Evolutionary conservation across 768 basidiomycete species (phyloP).

Genomic region (button mushroom (Agaricus bisporus)): DNA sequence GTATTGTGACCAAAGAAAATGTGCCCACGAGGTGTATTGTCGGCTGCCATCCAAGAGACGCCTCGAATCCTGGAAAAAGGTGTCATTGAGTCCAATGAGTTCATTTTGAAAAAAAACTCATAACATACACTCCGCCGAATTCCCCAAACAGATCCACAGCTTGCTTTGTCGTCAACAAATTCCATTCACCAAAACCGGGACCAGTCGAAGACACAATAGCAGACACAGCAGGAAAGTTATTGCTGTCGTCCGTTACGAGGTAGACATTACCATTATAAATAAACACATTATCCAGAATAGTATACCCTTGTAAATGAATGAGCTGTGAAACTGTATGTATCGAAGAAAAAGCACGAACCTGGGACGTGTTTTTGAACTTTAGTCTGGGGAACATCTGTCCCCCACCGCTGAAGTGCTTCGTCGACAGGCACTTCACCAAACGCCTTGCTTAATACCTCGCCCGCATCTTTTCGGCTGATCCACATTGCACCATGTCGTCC

Average conservation of each 20-base stretch:
- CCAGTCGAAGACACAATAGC: conserved; percentile 42
- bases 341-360: conserved; percentile 33
- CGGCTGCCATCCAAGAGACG: conserved; percentile 61
- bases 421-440: conserved; percentile 36
- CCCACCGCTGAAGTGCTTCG: conserved; percentile 54
- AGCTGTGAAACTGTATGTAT: conserved; percentile 11
- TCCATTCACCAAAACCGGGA: conserved; percentile 46
- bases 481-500: conserved; percentile 41
- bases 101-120: not conserved
- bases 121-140: conserved; percentile 46
- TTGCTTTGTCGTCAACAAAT: conserved; percentile 44
- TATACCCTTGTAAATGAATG: conserved; percentile 52
- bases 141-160: conserved; percentile 43
- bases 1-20: not conserved
- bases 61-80: conserved; percentile 49
- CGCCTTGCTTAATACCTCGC: conserved; percentile 17
- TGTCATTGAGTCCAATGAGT: not conserved
- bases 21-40: conserved; percentile 41
- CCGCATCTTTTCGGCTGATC: conserved; percentile 28
- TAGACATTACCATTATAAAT: conserved; percentile 68
- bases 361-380: conserved; percentile 57
- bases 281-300: conserved; percentile 77
- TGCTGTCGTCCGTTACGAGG: conserved; percentile 63
- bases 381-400: conserved; percentile 46
- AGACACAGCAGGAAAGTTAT: conserved; percentile 50